phyloP scores from a whole-genome alignment of 352 stramenopile genomes.

The Phytophthora podocarpi region DNA sequence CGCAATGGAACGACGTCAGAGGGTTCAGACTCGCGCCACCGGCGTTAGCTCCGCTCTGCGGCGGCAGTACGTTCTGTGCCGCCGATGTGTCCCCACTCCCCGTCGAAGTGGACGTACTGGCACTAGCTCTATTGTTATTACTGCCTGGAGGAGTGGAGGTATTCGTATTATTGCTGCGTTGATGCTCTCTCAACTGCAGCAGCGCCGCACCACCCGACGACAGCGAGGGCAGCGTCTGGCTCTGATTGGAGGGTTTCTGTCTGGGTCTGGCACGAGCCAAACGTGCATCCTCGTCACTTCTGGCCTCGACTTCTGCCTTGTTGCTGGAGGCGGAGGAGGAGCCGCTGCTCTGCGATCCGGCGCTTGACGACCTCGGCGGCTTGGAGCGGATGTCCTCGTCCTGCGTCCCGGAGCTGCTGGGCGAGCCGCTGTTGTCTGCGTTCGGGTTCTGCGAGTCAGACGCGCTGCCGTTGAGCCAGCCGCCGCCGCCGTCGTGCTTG shows the following conservation, averaged over 20 bases:
- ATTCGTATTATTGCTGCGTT: constrained; percentile 15
- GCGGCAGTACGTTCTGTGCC: neutral
- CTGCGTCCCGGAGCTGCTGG: constrained; percentile 27
- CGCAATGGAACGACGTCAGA: constrained; percentile 16
- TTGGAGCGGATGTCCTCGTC: constrained; percentile 39
- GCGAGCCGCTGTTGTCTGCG: constrained; percentile 11
- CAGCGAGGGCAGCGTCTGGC: constrained; percentile 44
- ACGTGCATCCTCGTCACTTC: neutral
- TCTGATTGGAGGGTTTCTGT: neutral
- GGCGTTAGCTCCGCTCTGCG: neutral
- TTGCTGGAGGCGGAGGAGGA: constrained; percentile 1
- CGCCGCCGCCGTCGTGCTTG: constrained; percentile 14
- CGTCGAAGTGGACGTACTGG: neutral
- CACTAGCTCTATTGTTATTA: constrained; percentile 2
- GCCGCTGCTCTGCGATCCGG: constrained; percentile 6
- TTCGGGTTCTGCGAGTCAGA: constrained; percentile 14
- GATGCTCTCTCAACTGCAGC: constrained; percentile 20
- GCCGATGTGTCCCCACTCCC: neutral
- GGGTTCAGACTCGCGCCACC: neutral
- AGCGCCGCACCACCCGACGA: constrained; percentile 53
- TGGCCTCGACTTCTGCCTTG: constrained; percentile 2
- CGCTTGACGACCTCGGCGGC: constrained; percentile 4
- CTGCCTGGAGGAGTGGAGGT: neutral
- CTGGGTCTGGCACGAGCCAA: neutral
- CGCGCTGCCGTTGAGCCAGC: constrained; percentile 25